Evolutionary conservation across 176 grass and related monocot genomes (phyloP), one percentile per base, ranked within the genome.

Genomic region (Juncus effusus): DNA sequence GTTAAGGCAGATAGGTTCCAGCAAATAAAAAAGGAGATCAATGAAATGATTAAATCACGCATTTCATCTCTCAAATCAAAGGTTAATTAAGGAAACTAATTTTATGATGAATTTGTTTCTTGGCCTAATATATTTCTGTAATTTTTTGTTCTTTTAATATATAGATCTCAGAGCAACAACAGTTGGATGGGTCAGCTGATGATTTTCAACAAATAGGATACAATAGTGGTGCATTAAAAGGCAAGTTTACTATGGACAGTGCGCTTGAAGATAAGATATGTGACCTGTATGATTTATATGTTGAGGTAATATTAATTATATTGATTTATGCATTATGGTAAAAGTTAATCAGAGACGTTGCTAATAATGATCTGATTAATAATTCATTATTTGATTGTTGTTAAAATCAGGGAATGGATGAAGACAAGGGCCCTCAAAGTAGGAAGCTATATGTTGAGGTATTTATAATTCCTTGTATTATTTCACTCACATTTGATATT

Each of bases 401-500:
- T 72, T 59, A 59, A 72, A 40, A 13, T 74, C 74, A 99, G 95
- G 86, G 83, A 61, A 94, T 99, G 95, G 95, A 99, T 76, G 95
- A 99, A 84, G 95, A 99, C 62, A 99, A 94, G 81, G 89, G 95
- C 42, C 95, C 95, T 70, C 95, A 90, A 77, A 89, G 86, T 62
- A 94, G 95, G 81, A 99, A 99, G 63, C 75, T 99, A 70, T 99
- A 99, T 70, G 78, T 94, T 39, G 86, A 99, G 95, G 95, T 99
- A 94, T 40, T 63, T 8, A 62, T 58, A 60, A 77, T 63, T 64
- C 40, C 4, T 13, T 72, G 60, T 41, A 42, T 16, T 4, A n/a
- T 47, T 74, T 12, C 58, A n/a, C 36, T 9, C 38, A 60, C 8
- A 56, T 74, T 56, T 79, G 12, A 44, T 1, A 10, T 52, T 42